These are phyloP conservation scores for Isoetes taiwanensis DNA, from an alignment of 75 land plant species.

Conservation along the genomic window DNA sequence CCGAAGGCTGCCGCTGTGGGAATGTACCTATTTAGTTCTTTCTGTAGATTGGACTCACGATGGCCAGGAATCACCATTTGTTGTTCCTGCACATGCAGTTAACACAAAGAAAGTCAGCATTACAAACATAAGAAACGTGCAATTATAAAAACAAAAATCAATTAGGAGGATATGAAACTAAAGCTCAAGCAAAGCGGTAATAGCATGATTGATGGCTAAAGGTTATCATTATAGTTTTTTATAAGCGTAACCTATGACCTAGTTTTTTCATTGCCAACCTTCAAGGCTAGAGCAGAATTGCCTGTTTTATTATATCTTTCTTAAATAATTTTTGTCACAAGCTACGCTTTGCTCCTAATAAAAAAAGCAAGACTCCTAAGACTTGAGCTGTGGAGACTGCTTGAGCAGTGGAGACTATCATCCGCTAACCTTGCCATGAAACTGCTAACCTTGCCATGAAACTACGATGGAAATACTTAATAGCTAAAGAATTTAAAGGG, in stretches of 20 bases:
- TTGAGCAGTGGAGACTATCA: no score
- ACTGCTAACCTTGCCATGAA: no score
- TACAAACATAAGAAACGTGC: not conserved
- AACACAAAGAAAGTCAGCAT: not conserved
- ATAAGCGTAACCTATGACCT: no score
- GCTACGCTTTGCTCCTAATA: no score
- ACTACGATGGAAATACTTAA: not conserved
- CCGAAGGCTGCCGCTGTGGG: slow-evolving; percentile 79
- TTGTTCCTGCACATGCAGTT: slow-evolving; percentile 36
- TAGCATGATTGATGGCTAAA: not conserved
- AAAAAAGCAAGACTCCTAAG: no score
- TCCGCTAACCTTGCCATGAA: no score
- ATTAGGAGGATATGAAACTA: not conserved
- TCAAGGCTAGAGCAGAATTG: no score
- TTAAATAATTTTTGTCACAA: no score
- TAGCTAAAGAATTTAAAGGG: not conserved
- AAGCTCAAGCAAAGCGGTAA: not conserved
- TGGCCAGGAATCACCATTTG: slow-evolving; percentile 85
- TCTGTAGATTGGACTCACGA: slow-evolving; percentile 54
- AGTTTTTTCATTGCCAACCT: no score
- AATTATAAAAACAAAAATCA: not conserved
- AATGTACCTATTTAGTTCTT: slow-evolving; percentile 63
- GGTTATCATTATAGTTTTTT: not conserved
- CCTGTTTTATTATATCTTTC: no score
- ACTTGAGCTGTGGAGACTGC: no score